These are phyloP conservation scores for Mortierella claussenii DNA, from an alignment of 192 early-diverging fungal species.

Conservation along the genomic window DNA sequence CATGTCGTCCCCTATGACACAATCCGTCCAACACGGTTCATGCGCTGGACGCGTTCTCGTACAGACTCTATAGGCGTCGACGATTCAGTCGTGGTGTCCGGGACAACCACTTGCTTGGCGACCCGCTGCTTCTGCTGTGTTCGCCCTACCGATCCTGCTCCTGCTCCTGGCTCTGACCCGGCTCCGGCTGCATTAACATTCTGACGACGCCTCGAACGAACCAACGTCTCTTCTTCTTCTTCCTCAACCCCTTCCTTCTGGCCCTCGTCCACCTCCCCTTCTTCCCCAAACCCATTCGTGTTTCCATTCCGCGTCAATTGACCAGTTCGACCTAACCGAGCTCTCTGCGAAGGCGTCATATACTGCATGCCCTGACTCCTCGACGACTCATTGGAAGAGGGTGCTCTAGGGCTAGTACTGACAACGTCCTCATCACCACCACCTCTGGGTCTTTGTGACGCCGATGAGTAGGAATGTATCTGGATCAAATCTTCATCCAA, in stretches of 20 bases:
- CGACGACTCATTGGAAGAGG: background rate
- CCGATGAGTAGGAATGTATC: too few relatives aligned
- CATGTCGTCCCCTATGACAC: too few relatives aligned
- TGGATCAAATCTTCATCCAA: slow-evolving; percentile 35
- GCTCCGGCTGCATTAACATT: slow-evolving; percentile 1
- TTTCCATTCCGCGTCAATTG: background rate
- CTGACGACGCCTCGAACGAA: slow-evolving; percentile 19
- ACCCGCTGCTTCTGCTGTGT: too few relatives aligned
- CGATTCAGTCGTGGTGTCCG: too few relatives aligned
- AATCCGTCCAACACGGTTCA: slow-evolving; percentile 44
- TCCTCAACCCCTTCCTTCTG: slow-evolving; percentile 25
- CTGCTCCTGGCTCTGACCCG: too few relatives aligned
- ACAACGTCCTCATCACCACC: background rate
- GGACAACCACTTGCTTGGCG: too few relatives aligned
- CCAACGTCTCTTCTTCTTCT: slow-evolving; percentile 42
- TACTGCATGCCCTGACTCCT: slow-evolving; percentile 7
- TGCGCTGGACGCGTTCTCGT: slow-evolving; percentile 34
- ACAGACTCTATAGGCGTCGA: slow-evolving; percentile 28
- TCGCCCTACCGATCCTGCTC: too few relatives aligned
- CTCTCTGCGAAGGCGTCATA: slow-evolving; percentile 30
- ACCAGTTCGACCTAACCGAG: background rate
- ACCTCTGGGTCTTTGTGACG: too few relatives aligned
- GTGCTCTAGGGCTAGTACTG: too few relatives aligned
- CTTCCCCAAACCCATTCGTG: background rate
- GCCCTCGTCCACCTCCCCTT: too few relatives aligned